A percentile compares a stretch with the other conserved stretches of the same genome.
phyloP scores from a whole-genome alignment of 2,329 filamentous ascomycete genomes.

The Aspergillus unguis region DNA sequence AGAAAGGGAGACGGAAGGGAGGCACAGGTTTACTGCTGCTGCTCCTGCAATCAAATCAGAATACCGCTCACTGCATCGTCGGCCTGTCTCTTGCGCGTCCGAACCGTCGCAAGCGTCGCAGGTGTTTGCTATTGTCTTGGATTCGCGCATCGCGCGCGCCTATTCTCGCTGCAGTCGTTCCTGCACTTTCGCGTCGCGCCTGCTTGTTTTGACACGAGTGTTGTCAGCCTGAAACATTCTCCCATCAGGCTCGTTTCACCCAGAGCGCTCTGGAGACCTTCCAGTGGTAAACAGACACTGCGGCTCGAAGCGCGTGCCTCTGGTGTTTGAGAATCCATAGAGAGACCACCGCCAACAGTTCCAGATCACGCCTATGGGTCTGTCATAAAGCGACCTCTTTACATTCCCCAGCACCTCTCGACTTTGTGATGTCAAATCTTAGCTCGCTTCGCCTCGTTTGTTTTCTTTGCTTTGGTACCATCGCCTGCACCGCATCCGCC shows the following conservation, averaged over 20 bases:
- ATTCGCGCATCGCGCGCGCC: constrained; percentile 19
- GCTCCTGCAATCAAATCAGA: constrained; percentile 18
- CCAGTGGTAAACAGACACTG: constrained; percentile 10
- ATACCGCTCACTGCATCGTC: constrained; percentile 13
- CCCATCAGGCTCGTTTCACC: constrained; percentile 16
- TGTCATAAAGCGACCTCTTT: constrained; percentile 10
- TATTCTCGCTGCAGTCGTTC: constrained; percentile 17
- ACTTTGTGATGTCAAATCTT: constrained; percentile 28
- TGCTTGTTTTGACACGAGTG: constrained; percentile 23
- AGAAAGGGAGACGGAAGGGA: constrained; percentile 27
- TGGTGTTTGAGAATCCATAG: constrained; percentile 13
- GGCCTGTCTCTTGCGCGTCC: constrained; percentile 15
- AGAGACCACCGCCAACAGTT: constrained; percentile 7
- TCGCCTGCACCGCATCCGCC: constrained; percentile 20
- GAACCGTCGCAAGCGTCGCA: constrained; percentile 9
- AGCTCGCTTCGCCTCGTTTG: constrained; percentile 14
- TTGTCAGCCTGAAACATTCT: constrained; percentile 32
- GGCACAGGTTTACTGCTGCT: constrained; percentile 17
- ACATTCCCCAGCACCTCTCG: constrained; percentile 21
- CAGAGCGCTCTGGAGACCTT: constrained; percentile 9
- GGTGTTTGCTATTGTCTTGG: constrained; percentile 13
- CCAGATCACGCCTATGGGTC: constrained; percentile 16
- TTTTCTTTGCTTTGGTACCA: constrained; percentile 20
- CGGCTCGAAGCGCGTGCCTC: constrained; percentile 18
- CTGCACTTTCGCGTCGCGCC: constrained; percentile 24